phyloP scores from a whole-genome alignment of 2,329 filamentous ascomycete genomes.

The Stachybotrys echinatus region DNA sequence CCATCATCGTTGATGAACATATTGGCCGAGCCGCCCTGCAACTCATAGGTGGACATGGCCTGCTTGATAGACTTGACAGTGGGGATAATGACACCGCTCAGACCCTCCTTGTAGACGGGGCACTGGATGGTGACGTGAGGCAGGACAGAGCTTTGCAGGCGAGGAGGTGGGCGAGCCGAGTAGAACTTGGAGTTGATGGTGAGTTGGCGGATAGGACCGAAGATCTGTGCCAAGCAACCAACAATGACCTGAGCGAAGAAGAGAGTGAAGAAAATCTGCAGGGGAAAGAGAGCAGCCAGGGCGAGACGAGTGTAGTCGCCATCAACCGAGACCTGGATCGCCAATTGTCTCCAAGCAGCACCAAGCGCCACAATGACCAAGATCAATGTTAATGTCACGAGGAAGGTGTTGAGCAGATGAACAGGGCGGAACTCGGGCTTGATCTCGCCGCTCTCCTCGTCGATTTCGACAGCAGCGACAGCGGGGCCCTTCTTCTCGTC shows the following conservation, averaged over 20 bases:
- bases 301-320: slow-evolving; percentile 56
- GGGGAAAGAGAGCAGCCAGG: slow-evolving; percentile 59
- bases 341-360: slow-evolving; percentile 63
- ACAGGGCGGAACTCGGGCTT: slow-evolving; percentile 61
- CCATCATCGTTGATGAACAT: slow-evolving; percentile 75
- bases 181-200: slow-evolving; percentile 76
- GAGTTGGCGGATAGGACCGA: slow-evolving; percentile 71
- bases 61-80: slow-evolving; percentile 75
- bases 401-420: slow-evolving; percentile 63
- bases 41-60: slow-evolving; percentile 70
- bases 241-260: slow-evolving; percentile 78
- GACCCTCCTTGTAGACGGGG: slow-evolving; percentile 82
- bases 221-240: slow-evolving; percentile 68
- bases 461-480: slow-evolving; percentile 51
- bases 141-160: slow-evolving; percentile 51
- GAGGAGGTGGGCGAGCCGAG: slow-evolving; percentile 63
- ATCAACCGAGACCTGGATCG: slow-evolving; percentile 64
- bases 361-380: slow-evolving; percentile 63
- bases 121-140: slow-evolving; percentile 80
- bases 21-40: slow-evolving; percentile 73
- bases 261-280: slow-evolving; percentile 76
- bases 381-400: slow-evolving; percentile 62
- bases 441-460: slow-evolving; percentile 66
- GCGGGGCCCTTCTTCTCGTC: slow-evolving; percentile 44
- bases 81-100: slow-evolving; percentile 67